Base-by-base conservation (phyloP, 2,329 filamentous ascomycete genomes). In the Cordyceps fumosorosea region DNA sequence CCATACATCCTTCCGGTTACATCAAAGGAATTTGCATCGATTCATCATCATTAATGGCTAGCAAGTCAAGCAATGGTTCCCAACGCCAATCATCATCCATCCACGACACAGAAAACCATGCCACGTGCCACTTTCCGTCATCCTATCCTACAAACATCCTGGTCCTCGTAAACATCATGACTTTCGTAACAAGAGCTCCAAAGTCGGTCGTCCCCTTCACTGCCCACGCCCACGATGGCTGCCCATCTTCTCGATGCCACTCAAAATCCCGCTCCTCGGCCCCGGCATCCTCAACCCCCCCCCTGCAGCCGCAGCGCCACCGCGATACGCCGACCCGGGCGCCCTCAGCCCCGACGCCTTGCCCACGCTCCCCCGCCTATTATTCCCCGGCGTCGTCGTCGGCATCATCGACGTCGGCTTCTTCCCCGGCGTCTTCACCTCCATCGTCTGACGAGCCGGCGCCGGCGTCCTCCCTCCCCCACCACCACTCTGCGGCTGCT, bases 191-290 rank as follows among this genome's bases (percentile, higher is more conserved):
- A 47, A 22, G 29, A 29, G 29, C n/a, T n/a, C n/a, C n/a, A n/a
- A n/a, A n/a, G n/a, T n/a, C n/a, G n/a, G n/a, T 5, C 16, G 6
- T 3, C 16, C 42, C 12, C 22, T 14, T 59, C 32, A 59, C 60
- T 58, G 60, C 1, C 65, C 77, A 48, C 80, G 76, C 10, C 79
- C 77, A 16, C 81, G 73, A 67, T 85, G 80, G 68, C 81, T 87
- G 11, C 91, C 91, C 91, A 96, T 96, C 75, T 88, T 86, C 79
- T 96, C 91, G 72, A 96, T 95, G 20, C 89, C 91, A 68, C 83
- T 89, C 87, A 96, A 88, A 70, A 95, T 89, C 62, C 89, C 86
- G 70, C 88, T 90, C 20, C 56, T 60, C 12, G 34, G n/a, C 22
- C 45, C 54, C 47, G 54, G 54, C 22, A 53, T 40, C 69, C 90